Conservation (phyloP, 768 basidiomycete genomes). For the Naganishia onofrii region DNA sequence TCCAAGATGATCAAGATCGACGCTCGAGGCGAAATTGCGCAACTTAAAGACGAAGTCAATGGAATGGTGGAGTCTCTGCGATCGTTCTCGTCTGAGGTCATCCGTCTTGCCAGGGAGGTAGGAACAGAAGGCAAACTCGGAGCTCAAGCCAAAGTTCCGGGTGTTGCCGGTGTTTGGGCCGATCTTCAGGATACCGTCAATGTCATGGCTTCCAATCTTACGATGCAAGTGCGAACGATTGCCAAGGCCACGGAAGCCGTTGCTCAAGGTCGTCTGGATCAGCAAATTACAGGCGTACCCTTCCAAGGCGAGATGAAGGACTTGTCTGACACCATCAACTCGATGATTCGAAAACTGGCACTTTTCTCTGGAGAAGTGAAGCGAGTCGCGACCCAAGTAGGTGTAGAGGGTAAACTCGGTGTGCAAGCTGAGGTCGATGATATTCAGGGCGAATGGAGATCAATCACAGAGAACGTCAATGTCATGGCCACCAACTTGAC, state of each 20-base stretch:
- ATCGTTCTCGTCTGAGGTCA: constrained; percentile 74
- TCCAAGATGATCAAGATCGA: constrained; percentile 87
- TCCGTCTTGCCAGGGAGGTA: constrained; percentile 74
- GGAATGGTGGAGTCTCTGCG: constrained; percentile 91
- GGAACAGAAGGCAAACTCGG: constrained; percentile 67
- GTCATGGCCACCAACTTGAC: constrained; percentile 70
- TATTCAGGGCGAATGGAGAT: constrained; percentile 97
- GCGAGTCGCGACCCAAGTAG: constrained; percentile 94
- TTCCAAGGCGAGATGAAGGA: constrained; percentile 95
- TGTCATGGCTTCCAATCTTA: constrained; percentile 91
- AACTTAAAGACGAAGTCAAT: constrained; percentile 70
- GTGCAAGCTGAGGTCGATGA: constrained; percentile 96
- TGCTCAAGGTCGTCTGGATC: constrained; percentile 85
- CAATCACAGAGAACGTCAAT: constrained; percentile 65
- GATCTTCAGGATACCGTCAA: constrained; percentile 59
- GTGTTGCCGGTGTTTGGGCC: constrained; percentile 49
- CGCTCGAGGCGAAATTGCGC: constrained; percentile 72
- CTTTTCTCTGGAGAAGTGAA: constrained; percentile 79
- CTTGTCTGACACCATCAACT: constrained; percentile 95
- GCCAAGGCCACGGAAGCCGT: constrained; percentile 86
- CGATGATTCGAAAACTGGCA: constrained; percentile 55
- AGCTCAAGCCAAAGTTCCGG: constrained; percentile 49
- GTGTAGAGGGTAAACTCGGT: constrained; percentile 96
- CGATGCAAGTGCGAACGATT: constrained; percentile 87
- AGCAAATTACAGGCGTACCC: constrained; percentile 86